Conservation (phyloP, 1,284 basidiomycete species). For the Trichosporon inkin region DNA sequence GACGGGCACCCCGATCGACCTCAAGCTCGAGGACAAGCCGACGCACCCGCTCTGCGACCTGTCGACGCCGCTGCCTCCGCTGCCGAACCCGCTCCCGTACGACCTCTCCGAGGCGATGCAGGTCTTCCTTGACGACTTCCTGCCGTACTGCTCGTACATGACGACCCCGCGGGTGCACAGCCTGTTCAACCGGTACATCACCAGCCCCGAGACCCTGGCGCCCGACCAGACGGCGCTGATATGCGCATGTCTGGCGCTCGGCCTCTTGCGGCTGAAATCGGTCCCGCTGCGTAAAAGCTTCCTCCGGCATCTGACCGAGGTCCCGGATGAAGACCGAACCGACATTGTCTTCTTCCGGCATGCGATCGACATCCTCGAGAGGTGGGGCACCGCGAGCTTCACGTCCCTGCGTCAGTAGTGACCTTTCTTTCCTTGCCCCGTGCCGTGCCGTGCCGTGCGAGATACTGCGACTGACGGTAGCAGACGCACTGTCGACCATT, state of each 20-base stretch:
- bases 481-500: constrained; percentile 18
- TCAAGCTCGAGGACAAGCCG: constrained; percentile 14
- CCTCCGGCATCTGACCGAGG: neutral
- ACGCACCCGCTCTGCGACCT: constrained; percentile 19
- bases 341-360: constrained; percentile 22
- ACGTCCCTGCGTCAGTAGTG: constrained; percentile 19
- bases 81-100: constrained; percentile 15
- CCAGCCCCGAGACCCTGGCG: constrained; percentile 13
- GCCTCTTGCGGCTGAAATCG: constrained; percentile 14
- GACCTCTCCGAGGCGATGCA: constrained; percentile 15
- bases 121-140: constrained; percentile 16
- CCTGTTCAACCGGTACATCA: constrained; percentile 19
- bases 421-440: too few species aligned
- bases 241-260: constrained; percentile 18
- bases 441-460: too few species aligned
- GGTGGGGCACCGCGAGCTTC: constrained; percentile 18
- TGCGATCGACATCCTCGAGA: constrained; percentile 15
- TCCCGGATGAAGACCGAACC: constrained; percentile 8
- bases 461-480: neutral
- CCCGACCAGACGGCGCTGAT: constrained; percentile 20
- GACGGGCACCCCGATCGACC: constrained; percentile 12
- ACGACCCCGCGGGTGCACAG: constrained; percentile 15
- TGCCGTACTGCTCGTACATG: constrained; percentile 24
- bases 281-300: neutral
- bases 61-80: constrained; percentile 14